Percentiles rank a stretch among this genome's conserved stretches.
These are phyloP conservation scores for Candida nonsorbophila DNA, from an alignment of 805 yeast genomes.

Conservation along the genomic window DNA sequence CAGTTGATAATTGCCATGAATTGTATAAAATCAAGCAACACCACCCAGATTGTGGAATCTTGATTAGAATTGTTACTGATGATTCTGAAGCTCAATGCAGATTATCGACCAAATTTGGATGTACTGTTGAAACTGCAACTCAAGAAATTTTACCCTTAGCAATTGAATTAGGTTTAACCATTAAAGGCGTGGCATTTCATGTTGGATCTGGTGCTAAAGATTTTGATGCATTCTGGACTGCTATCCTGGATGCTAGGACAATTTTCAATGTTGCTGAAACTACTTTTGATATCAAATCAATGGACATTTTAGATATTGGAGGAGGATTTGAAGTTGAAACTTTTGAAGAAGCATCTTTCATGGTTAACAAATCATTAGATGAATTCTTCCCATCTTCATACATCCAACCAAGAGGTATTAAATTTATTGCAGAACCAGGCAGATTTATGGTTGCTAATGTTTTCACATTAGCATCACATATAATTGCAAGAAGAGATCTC, in stretches of 20 bases:
- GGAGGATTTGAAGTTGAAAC: conserved; percentile 79
- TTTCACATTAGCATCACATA: conserved; percentile 76
- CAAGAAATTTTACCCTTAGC: conserved; percentile 56
- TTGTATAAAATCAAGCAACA: conserved; percentile 61
- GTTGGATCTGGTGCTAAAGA: conserved; percentile 92
- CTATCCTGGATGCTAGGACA: conserved; percentile 62
- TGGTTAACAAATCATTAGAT: conserved; percentile 52
- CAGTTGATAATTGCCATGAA: conserved; percentile 88
- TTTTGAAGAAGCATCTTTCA: conserved; percentile 54
- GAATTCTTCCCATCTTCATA: conserved; percentile 49
- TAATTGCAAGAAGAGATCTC: conserved; percentile 72
- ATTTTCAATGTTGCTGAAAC: conserved; percentile 58
- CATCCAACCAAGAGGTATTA: conserved; percentile 19
- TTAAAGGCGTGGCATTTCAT: conserved; percentile 90
- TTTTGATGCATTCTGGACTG: conserved; percentile 57
- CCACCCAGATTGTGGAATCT: conserved; percentile 66
- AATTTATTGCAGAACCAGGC: conserved; percentile 89
- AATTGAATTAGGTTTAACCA: conserved; percentile 51
- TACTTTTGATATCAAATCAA: conserved; percentile 18
- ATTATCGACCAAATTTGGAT: conserved; percentile 85
- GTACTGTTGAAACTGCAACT: conserved; percentile 51
- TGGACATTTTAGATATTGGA: conserved; percentile 76
- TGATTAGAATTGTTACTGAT: conserved; percentile 83
- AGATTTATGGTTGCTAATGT: conserved; percentile 82
- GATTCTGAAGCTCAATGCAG: conserved; percentile 85